Base-by-base conservation (phyloP, 805 yeast species). In the Cyberlindnera nakhonratchasimensis region DNA sequence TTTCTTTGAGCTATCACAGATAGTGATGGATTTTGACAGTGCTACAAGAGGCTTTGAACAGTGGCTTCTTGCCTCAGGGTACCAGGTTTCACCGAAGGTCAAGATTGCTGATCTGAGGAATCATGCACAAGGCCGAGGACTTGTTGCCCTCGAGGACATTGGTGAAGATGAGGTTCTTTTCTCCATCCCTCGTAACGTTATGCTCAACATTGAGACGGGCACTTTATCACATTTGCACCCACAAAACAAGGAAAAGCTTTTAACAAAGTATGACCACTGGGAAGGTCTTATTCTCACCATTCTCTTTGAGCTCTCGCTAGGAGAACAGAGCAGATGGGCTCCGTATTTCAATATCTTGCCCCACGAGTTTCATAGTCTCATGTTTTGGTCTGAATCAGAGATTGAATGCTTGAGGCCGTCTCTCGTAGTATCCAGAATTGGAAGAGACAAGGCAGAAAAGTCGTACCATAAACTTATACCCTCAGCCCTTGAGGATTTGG, bases 291-390 rank as follows among this genome's bases (percentile, higher is more conserved):
- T 90, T 32, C 57, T 87, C 29, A 71, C 81, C 14, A 67, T 91
- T 49, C 65, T 82, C 37, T 82, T 79, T 53, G 95, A 86, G 53
- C 58, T 72, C 38, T 65, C 68, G 31, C 52, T 72, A 25, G 70
- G 71, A 4, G 64, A 62, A 1, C 45, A 64, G 4, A 76, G 86
- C 30, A 66, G 63, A 24, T 91, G 96, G 95, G 61, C 58, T 39
- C 72, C 79, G 1, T 91, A 91, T 61, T 77, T 89, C 43, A 65
- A 75, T 17, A 77, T 90, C 0, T 67, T 91, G 30, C 98, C 98
- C 0, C 57, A 51, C 3, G 48, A 56, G 13, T 78, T 83, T 61
- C 72, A 80, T 54, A 82, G 82, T 26, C 73, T 89, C 44, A 85
- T 89, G 79, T 87, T 79, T 55, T 91, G 99, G 98, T 47, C 49